These are phyloP conservation scores for Graphilbum fragrans DNA, from an alignment of 2,329 filamentous ascomycete genomes.

Conservation along the genomic window DNA sequence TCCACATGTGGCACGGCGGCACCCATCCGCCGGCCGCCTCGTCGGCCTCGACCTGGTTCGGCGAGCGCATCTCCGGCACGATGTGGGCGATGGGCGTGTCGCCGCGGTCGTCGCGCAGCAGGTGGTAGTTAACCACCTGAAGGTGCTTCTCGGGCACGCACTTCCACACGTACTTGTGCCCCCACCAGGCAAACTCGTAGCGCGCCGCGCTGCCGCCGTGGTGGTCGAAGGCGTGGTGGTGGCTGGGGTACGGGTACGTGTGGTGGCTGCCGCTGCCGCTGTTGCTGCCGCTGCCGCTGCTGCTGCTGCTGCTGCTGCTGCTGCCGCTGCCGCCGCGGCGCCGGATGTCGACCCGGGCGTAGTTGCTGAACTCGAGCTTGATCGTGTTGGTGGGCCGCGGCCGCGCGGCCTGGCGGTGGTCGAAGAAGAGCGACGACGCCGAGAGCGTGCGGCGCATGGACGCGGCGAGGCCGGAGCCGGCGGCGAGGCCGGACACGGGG, in stretches of 20 bases:
- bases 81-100: slow-evolving; percentile 51
- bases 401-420: slow-evolving; percentile 17
- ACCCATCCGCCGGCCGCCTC: slow-evolving; percentile 76
- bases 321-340: slow-evolving; percentile 47
- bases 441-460: background rate
- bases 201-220: slow-evolving; percentile 19
- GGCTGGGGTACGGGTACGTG: background rate
- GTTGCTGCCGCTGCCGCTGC: background rate
- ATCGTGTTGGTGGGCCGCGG: slow-evolving; percentile 58
- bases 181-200: slow-evolving; percentile 95
- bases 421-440: background rate
- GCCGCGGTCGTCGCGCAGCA: slow-evolving; percentile 50
- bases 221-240: background rate
- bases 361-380: slow-evolving; percentile 93
- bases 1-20: slow-evolving; percentile 81
- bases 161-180: slow-evolving; percentile 73
- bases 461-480: background rate
- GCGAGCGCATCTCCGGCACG: slow-evolving; percentile 64
- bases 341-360: slow-evolving; percentile 77
- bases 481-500: slow-evolving; percentile 8
- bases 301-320: slow-evolving; percentile 19
- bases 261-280: background rate
- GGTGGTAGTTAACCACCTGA: slow-evolving; percentile 63
- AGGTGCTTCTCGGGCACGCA: slow-evolving; percentile 58
- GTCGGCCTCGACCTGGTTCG: slow-evolving; percentile 59